These are phyloP conservation scores for Cornus controversa DNA, from an alignment of 148 eudicot species.

Conservation along the genomic window DNA sequence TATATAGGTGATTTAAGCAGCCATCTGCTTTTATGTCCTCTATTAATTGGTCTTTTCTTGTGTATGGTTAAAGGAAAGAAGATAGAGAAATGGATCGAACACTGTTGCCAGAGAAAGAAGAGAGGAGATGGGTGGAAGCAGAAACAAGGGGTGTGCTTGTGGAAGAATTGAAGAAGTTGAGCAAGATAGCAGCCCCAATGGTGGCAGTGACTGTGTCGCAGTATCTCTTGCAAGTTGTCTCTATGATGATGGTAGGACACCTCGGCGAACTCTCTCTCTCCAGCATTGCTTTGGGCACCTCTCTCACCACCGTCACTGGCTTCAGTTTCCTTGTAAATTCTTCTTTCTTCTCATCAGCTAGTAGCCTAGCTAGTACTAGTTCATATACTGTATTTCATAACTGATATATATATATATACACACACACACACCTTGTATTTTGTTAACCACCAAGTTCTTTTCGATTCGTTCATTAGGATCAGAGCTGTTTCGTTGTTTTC, in stretches of 20 bases:
- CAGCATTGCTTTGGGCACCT: constrained; percentile 42
- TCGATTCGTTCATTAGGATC: too few relatives aligned
- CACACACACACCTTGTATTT: too few relatives aligned
- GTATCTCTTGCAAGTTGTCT: constrained; percentile 27
- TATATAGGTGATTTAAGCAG: neutral
- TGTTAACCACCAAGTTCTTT: too few relatives aligned
- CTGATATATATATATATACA: too few relatives aligned
- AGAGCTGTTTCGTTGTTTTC: too few relatives aligned
- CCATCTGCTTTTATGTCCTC: too few relatives aligned
- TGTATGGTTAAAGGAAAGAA: neutral
- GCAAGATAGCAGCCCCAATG: constrained; percentile 38
- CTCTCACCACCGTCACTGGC: constrained; percentile 46
- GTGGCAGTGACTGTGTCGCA: constrained; percentile 31
- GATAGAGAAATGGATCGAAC: neutral
- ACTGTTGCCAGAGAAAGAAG: neutral
- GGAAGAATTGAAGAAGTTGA: constrained; percentile 33
- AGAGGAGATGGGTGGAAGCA: neutral
- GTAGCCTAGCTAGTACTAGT: too few relatives aligned
- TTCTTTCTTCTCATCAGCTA: neutral
- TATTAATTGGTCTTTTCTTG: neutral
- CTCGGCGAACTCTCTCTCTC: constrained; percentile 42
- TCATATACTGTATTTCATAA: too few relatives aligned
- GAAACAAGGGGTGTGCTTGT: neutral
- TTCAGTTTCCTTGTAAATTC: constrained; percentile 35
- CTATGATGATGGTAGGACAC: constrained; percentile 40